These are phyloP conservation scores for Chalciporus chontae DNA, from an alignment of 768 basidiomycete species.

Conservation along the genomic window DNA sequence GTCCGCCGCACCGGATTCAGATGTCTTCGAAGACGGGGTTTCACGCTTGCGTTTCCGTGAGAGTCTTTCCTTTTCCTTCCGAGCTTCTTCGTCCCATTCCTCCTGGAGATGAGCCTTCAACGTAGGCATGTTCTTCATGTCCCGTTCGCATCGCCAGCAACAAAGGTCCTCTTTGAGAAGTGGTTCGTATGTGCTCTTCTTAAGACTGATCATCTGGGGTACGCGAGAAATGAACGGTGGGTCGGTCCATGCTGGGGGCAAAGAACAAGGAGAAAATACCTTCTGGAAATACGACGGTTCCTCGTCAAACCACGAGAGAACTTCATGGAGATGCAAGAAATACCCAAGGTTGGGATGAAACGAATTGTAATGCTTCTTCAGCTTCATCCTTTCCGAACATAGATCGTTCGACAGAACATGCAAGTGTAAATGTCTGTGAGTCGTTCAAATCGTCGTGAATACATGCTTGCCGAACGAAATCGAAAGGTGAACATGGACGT, in stretches of 20 bases:
- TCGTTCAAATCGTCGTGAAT: background rate
- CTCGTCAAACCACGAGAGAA: slow-evolving; percentile 79
- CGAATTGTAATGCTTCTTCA: slow-evolving; percentile 89
- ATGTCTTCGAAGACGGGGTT: background rate
- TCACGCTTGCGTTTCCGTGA: slow-evolving; percentile 41
- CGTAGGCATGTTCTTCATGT: slow-evolving; percentile 67
- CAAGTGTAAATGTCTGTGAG: slow-evolving; percentile 69
- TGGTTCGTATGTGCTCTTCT: slow-evolving; percentile 53
- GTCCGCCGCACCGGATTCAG: background rate
- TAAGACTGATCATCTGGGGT: slow-evolving; percentile 50
- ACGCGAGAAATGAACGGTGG: too few relatives aligned
- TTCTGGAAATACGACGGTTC: slow-evolving; percentile 50
- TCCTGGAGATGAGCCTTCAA: slow-evolving; percentile 73
- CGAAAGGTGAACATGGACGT: slow-evolving; percentile 33
- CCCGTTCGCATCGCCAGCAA: slow-evolving; percentile 68
- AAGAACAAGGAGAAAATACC: slow-evolving; percentile 34
- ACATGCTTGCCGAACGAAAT: background rate
- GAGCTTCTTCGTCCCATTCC: slow-evolving; percentile 59
- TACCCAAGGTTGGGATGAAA: slow-evolving; percentile 84
- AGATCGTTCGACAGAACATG: slow-evolving; percentile 85
- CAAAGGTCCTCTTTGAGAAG: slow-evolving; percentile 62
- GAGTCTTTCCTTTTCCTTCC: slow-evolving; percentile 38
- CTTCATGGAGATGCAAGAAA: slow-evolving; percentile 73
- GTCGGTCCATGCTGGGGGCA: background rate
- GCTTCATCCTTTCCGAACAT: slow-evolving; percentile 65